A percentile compares a stretch with the other conserved stretches of the same genome.
Conservation (phyloP, 2,329 filamentous ascomycete genomes). For the Calonectria hongkongensis region DNA sequence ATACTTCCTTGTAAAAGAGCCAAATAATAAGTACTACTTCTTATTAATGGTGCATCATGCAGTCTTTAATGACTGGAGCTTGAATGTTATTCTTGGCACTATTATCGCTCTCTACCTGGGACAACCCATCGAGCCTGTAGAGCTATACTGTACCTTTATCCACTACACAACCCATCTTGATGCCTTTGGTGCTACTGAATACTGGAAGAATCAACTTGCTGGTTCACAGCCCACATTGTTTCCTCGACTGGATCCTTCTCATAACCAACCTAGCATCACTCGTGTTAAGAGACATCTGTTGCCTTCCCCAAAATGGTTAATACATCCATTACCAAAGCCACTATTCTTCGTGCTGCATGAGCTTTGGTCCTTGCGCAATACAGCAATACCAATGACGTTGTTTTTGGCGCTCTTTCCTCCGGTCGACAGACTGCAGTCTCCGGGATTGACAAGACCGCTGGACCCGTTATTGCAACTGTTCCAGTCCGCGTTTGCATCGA, state of each 20-base stretch:
- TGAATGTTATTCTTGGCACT: slow-evolving; percentile 4
- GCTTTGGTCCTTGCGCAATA: slow-evolving; percentile 71
- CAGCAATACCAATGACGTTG: slow-evolving; percentile 60
- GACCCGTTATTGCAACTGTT: slow-evolving; percentile 63
- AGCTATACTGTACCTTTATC: slow-evolving; percentile 6
- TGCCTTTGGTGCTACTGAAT: not conserved
- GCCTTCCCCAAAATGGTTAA: slow-evolving; percentile 56
- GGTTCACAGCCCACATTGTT: not conserved
- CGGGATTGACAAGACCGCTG: slow-evolving; percentile 48
- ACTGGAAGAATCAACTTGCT: slow-evolving; percentile 20
- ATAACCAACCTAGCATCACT: slow-evolving; percentile 31
- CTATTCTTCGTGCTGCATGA: slow-evolving; percentile 64
- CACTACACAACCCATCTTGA: not conserved
- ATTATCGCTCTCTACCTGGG: not conserved
- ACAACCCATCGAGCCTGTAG: not conserved
- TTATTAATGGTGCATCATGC: slow-evolving; percentile 14
- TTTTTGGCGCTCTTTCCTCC: slow-evolving; percentile 65
- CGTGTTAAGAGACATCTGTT: slow-evolving; percentile 68
- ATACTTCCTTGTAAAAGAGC: not conserved
- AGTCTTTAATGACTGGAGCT: slow-evolving; percentile 27
- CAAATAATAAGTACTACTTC: not conserved
- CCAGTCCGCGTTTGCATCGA: slow-evolving; percentile 62
- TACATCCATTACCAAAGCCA: slow-evolving; percentile 38
- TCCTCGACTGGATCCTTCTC: not conserved
- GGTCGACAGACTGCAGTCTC: slow-evolving; percentile 57